A percentile compares a stretch with the other conserved stretches of the same genome.
Evolutionary conservation across 768 basidiomycete species (phyloP).

Genomic region (Atractiella rhizophila): DNA sequence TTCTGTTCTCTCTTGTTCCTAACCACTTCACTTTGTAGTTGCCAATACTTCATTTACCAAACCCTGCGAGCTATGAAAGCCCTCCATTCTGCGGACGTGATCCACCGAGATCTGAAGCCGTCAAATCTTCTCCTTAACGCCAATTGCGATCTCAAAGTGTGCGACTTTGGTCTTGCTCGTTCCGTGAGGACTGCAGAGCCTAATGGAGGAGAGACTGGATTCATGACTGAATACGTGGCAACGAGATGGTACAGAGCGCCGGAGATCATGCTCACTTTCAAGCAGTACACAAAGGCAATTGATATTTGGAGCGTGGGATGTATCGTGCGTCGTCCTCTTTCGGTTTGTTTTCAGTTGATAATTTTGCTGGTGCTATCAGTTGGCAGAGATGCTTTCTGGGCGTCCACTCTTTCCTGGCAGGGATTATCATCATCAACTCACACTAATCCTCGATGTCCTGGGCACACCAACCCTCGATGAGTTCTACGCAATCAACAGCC

Average conservation of each 20-base stretch:
- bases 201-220: conserved; percentile 24
- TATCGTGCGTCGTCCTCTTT: background rate
- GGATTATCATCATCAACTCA: conserved; percentile 83
- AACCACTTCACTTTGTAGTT: background rate
- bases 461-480: conserved; percentile 94
- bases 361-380: conserved; percentile 25
- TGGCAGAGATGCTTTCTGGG: conserved; percentile 80
- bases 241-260: conserved; percentile 98
- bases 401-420: conserved; percentile 92
- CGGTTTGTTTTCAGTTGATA: conserved; percentile 16
- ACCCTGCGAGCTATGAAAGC: conserved; percentile 83
- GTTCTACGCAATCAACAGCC: conserved; percentile 85
- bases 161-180: conserved; percentile 63
- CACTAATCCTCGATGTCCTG: conserved; percentile 81
- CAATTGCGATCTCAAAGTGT: conserved; percentile 20
- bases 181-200: conserved; percentile 19
- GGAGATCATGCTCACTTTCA: conserved; percentile 81
- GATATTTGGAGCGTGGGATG: conserved; percentile 17
- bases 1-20: background rate
- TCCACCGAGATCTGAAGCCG: conserved; percentile 76
- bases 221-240: conserved; percentile 91
- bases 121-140: conserved; percentile 86
- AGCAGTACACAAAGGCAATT: conserved; percentile 72
- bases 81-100: conserved; percentile 54
- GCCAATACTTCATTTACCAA: conserved; percentile 96